Conservation (phyloP, 2,329 filamentous ascomycete genomes). For the Trichoderma cornu-damae region DNA sequence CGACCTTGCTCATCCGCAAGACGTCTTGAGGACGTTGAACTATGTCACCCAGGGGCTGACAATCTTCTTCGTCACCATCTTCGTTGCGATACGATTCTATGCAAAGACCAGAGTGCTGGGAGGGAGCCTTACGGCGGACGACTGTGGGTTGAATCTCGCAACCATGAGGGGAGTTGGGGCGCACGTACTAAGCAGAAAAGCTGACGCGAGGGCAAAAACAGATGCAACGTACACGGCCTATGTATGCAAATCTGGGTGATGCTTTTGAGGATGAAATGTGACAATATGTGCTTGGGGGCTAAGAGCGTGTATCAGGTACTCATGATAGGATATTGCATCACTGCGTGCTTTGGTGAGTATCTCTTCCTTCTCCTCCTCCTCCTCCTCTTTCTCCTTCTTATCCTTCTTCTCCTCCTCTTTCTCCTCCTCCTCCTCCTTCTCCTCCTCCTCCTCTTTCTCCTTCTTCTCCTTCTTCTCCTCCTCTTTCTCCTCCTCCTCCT, state of each 20-base stretch:
- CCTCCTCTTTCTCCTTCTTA: too few relatives aligned
- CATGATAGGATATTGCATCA: constrained; percentile 28
- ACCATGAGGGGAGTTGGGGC: too few relatives aligned
- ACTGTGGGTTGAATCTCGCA: constrained; percentile 25
- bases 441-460: too few relatives aligned
- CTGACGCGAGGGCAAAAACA: constrained; percentile 12
- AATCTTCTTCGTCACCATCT: constrained; percentile 25
- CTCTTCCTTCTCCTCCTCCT: background rate
- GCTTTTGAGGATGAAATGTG: background rate
- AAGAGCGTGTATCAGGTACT: constrained; percentile 23
- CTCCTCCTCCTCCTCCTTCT: too few relatives aligned
- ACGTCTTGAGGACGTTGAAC: constrained; percentile 27
- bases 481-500: too few relatives aligned
- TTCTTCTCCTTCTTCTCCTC: too few relatives aligned
- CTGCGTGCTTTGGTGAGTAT: constrained; percentile 23
- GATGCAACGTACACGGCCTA: constrained; percentile 23
- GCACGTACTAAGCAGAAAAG: background rate
- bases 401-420: too few relatives aligned
- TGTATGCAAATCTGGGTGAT: constrained; percentile 16
- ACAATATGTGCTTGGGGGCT: background rate
- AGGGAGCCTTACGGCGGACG: constrained; percentile 23
- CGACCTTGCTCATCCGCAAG: constrained; percentile 26
- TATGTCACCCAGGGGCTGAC: constrained; percentile 29
- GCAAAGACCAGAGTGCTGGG: constrained; percentile 24
- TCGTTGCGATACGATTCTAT: constrained; percentile 26